These are phyloP conservation scores for Megacollybia platyphylla DNA, from an alignment of 1,284 basidiomycete genomes.

Conservation along the genomic window DNA sequence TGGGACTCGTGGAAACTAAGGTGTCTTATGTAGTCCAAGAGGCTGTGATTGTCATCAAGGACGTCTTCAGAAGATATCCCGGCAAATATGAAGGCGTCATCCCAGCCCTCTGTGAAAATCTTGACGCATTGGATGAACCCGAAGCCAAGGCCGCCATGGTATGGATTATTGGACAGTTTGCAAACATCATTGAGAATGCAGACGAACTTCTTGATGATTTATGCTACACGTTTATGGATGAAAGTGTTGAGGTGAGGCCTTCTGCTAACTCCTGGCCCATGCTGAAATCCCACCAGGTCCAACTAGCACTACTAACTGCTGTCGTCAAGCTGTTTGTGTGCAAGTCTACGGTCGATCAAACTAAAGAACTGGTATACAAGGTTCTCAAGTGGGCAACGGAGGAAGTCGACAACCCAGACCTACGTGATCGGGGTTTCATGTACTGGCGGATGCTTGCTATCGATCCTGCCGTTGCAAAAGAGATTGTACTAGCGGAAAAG, in stretches of 20 bases:
- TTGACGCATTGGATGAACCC: slow-evolving; percentile 89
- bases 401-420: slow-evolving; percentile 93
- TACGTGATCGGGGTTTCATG: slow-evolving; percentile 96
- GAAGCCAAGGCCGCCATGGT: slow-evolving; percentile 96
- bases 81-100: slow-evolving; percentile 95
- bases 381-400: slow-evolving; percentile 97
- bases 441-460: slow-evolving; percentile 97
- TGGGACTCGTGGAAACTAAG: slow-evolving; percentile 85
- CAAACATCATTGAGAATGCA: slow-evolving; percentile 90
- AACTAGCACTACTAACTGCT: slow-evolving; percentile 90
- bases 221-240: slow-evolving; percentile 86
- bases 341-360: slow-evolving; percentile 73
- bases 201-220: slow-evolving; percentile 93
- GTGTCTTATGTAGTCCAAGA: slow-evolving; percentile 98
- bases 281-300: slow-evolving; percentile 47
- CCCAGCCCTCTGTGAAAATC: slow-evolving; percentile 81
- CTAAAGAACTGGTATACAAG: slow-evolving; percentile 88
- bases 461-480: slow-evolving; percentile 80
- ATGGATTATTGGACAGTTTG: slow-evolving; percentile 98
- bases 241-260: slow-evolving; percentile 69
- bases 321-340: slow-evolving; percentile 96
- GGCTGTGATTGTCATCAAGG: slow-evolving; percentile 94
- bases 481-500: slow-evolving; percentile 90
- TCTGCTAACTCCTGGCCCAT: background rate
- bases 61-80: slow-evolving; percentile 96